A percentile compares a stretch with the other conserved stretches of the same genome.
Conservation (phyloP, 1,284 basidiomycete species). For the Fistulinella staudtii region DNA sequence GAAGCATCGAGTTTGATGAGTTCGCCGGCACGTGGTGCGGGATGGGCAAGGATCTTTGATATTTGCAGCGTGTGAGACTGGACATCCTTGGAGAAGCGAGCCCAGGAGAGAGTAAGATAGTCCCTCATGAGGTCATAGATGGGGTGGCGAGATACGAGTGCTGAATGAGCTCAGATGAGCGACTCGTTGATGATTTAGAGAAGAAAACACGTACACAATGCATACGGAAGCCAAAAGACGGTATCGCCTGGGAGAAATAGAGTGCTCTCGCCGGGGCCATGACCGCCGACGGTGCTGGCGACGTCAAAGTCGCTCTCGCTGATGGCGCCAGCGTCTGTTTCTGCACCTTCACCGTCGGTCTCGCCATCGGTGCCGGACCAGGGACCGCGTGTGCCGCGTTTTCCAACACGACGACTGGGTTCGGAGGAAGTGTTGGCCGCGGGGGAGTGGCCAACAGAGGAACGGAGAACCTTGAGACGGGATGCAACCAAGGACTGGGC, state of each 20-base stretch:
- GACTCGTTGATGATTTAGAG: neutral
- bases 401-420: constrained; percentile 52
- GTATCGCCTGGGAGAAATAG: constrained; percentile 83
- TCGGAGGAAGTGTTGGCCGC: constrained; percentile 44
- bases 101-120: constrained; percentile 89
- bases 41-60: constrained; percentile 77
- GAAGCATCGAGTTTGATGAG: constrained; percentile 78
- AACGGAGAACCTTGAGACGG: constrained; percentile 60
- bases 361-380: constrained; percentile 70
- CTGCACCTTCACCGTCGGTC: constrained; percentile 58
- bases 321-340: constrained; percentile 69
- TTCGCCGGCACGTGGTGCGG: constrained; percentile 83
- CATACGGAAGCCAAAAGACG: constrained; percentile 91
- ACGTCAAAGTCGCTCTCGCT: constrained; percentile 82
- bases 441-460: constrained; percentile 39
- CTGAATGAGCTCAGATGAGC: constrained; percentile 36
- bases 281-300: constrained; percentile 63
- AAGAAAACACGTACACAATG: constrained; percentile 62
- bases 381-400: constrained; percentile 58
- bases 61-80: constrained; percentile 84
- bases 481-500: constrained; percentile 66
- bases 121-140: constrained; percentile 93
- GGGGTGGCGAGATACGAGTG: constrained; percentile 84
- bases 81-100: constrained; percentile 88
- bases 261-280: constrained; percentile 80